Evolutionary conservation across 345 rosid species (phyloP).

Genomic region (Trapa bicornis): DNA sequence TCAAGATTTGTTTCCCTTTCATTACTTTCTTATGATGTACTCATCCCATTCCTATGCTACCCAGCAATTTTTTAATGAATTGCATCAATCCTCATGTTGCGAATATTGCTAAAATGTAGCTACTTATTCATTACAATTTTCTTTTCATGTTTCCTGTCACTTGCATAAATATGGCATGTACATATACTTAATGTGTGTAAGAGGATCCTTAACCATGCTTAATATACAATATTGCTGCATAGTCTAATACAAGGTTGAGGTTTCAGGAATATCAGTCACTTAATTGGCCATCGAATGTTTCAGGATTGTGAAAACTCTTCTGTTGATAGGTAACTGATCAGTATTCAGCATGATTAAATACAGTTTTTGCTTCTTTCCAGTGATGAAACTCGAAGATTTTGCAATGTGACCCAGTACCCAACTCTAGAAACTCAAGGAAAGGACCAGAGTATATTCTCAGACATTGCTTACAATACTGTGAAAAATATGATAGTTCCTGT

Average conservation of each 20-base stretch:
- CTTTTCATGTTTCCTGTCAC: background rate
- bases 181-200: no score
- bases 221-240: background rate
- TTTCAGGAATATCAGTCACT: background rate
- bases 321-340: background rate
- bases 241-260: background rate
- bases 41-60: background rate
- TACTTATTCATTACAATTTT: background rate
- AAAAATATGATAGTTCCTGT: constrained; percentile 52
- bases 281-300: background rate
- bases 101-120: background rate
- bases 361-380: constrained; percentile 17
- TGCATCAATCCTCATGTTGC: background rate
- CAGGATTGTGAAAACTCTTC: background rate
- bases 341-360: background rate
- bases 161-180: background rate
- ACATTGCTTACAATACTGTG: constrained; percentile 34
- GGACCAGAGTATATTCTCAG: constrained; percentile 44
- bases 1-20: background rate
- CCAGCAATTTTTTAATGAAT: background rate
- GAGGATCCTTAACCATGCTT: background rate
- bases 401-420: constrained; percentile 60
- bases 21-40: background rate
- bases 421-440: constrained; percentile 36
- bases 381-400: constrained; percentile 34